These are phyloP conservation scores for Aspergillus sp. DNA, from an alignment of 2,329 filamentous ascomycete species.

Conservation along the genomic window DNA sequence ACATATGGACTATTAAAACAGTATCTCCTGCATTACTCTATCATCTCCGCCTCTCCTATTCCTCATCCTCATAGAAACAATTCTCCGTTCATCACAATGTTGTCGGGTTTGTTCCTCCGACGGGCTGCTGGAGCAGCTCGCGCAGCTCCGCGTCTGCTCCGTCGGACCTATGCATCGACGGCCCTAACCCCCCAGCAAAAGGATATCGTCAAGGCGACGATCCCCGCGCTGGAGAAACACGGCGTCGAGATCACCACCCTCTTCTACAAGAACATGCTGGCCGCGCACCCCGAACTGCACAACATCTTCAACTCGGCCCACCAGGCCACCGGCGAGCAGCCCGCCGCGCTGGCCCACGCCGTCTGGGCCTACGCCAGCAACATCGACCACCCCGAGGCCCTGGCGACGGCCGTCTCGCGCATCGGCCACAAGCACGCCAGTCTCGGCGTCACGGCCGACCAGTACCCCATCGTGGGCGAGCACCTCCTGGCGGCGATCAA, in stretches of 20 bases:
- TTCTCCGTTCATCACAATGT: no score
- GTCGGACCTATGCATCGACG: neutral
- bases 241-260: constrained; percentile 64
- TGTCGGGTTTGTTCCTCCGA: neutral
- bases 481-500: constrained; percentile 65
- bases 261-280: constrained; percentile 67
- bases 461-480: constrained; percentile 67
- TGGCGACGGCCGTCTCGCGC: constrained; percentile 58
- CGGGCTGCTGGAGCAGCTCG: neutral
- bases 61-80: no score
- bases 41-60: no score
- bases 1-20: no score
- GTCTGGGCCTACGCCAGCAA: constrained; percentile 69
- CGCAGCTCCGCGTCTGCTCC: neutral
- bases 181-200: constrained; percentile 60
- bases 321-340: constrained; percentile 65
- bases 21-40: no score
- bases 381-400: constrained; percentile 63
- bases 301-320: constrained; percentile 69
- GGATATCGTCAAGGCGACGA: constrained; percentile 63
- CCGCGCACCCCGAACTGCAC: constrained; percentile 61
- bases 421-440: constrained; percentile 74
- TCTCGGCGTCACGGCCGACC: constrained; percentile 63
- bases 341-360: constrained; percentile 64
- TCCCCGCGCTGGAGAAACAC: constrained; percentile 64